Evolutionary conservation across 2,329 filamentous ascomycete species (phyloP).

Genomic region (Pyrenophora graminea): DNA sequence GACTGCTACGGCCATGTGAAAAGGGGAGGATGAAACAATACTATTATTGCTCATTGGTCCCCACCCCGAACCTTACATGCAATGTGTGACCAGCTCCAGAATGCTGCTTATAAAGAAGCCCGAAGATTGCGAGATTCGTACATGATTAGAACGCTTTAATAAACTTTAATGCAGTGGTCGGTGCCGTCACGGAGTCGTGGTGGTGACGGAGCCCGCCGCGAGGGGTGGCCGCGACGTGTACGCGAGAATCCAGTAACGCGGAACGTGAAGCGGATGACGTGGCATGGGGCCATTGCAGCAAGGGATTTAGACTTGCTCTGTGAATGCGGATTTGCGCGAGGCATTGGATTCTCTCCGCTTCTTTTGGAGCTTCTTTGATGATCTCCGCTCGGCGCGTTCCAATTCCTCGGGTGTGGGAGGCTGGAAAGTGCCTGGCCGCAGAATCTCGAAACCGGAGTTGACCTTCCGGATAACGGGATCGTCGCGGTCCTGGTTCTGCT

Average conservation of each 20-base stretch:
- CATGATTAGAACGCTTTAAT: constrained; percentile 31
- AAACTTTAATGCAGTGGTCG: constrained; percentile 30
- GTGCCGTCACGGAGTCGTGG: constrained; percentile 20
- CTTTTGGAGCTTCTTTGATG: constrained; percentile 51
- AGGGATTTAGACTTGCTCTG: constrained; percentile 42
- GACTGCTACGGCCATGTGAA: constrained; percentile 5
- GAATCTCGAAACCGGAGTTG: constrained; percentile 49
- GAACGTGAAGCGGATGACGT: constrained; percentile 11
- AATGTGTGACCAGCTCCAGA: constrained; percentile 7
- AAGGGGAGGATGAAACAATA: constrained; percentile 5
- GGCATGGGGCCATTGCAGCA: constrained; percentile 12
- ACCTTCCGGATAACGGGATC: constrained; percentile 47
- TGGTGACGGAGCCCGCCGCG: constrained; percentile 23
- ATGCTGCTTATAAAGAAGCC: constrained; percentile 13
- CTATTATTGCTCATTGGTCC: not conserved
- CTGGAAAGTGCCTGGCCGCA: constrained; percentile 47
- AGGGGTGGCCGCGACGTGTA: constrained; percentile 28
- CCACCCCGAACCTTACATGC: constrained; percentile 18
- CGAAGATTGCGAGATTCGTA: constrained; percentile 23
- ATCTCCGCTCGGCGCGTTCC: constrained; percentile 40
- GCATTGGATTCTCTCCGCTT: constrained; percentile 42
- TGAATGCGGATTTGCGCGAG: constrained; percentile 43
- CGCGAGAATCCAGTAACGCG: constrained; percentile 8
- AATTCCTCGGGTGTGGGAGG: constrained; percentile 37
- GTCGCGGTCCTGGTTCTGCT: constrained; percentile 37